Evolutionary conservation across 306 rosid genomes (phyloP), one percentile per base, ranked within the genome.

Genomic region (Albizia julibrissin): DNA sequence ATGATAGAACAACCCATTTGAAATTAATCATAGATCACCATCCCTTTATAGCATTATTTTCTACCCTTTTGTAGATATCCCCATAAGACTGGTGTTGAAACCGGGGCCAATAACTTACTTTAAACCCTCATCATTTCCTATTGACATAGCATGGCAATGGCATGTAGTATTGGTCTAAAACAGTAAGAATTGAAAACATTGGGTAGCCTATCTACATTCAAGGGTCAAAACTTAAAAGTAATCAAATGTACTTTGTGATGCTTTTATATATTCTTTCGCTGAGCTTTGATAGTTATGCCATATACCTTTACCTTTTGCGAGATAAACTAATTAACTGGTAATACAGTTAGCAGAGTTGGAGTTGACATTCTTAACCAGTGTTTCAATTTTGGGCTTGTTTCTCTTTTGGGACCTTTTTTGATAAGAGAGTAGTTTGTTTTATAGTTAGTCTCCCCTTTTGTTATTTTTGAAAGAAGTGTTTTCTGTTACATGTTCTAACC

Each of bases 401-500:
- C 79, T 75, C n/a, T 18, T 52, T 49, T 43, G 27, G 19, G 67
- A 33, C 62, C 52, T 50, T 72, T 50, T 19, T 37, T 78, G 56
- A 39, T 16, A 62, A 71, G 31, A 47, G 21, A 34, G 76, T 59
- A n/a, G 54, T 49, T 70, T 70, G 22, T 47, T 77, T 77, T 14
- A 8, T n/a, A 19, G 62, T 24, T 46, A 37, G 14, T 21, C 21
- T 21, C 80, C 81, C 21, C 15, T 43, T 79, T 78, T 85, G 79
- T 43, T 37, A 50, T 46, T 76, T n/a, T 42, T 18, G 43, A 15
- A 43, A 29, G 65, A 40, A 64, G 54, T 40, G 81, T 52, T 79
- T 82, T 58, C 78, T 85, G 79, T 72, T 64, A 52, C 78, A 4
- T 66, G 14, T 44, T 31, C 54, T 66, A 33, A 58, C 69, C 46